Percentiles rank a stretch among this genome's conserved stretches.
Evolutionary conservation across 1,284 basidiomycete species (phyloP).

Genomic region (Phylloporus sp.): DNA sequence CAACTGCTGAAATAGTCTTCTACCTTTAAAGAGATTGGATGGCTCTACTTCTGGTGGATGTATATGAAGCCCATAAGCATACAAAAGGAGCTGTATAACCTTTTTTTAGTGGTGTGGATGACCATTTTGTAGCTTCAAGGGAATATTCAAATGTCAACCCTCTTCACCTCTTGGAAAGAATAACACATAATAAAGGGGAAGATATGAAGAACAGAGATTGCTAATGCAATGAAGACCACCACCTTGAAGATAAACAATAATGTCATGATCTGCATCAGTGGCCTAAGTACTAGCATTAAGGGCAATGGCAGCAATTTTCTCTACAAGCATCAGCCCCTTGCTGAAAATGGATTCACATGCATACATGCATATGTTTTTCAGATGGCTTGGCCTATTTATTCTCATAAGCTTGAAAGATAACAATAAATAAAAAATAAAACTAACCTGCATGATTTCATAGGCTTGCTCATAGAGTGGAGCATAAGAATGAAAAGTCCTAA

Average conservation of each 20-base stretch:
- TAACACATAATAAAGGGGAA: constrained; percentile 43
- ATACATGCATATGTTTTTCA: neutral
- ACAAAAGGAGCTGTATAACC: constrained; percentile 22
- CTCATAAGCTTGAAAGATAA: no score
- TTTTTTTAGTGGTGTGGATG: constrained; percentile 6
- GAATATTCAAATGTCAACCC: constrained; percentile 35
- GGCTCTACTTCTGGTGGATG: neutral
- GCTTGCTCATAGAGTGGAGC: constrained; percentile 30
- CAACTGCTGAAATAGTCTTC: constrained; percentile 46
- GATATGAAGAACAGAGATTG: constrained; percentile 41
- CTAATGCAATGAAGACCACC: constrained; percentile 30
- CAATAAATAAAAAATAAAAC: neutral
- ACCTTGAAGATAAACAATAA: constrained; percentile 7
- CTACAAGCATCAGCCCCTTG: constrained; percentile 15
- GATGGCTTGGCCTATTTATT: neutral
- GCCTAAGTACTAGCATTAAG: constrained; percentile 23
- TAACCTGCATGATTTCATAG: constrained; percentile 24
- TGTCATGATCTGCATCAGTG: constrained; percentile 3
- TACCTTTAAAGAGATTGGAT: constrained; percentile 39
- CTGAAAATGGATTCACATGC: constrained; percentile 9
- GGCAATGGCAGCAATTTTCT: constrained; percentile 24
- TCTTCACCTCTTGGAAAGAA: constrained; percentile 44
- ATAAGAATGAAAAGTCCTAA: constrained; percentile 34
- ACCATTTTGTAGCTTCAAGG: neutral
- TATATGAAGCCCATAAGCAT: constrained; percentile 18